Evolutionary conservation across 768 basidiomycete species (phyloP).

Genomic region (Nevesoporus exiguus): DNA sequence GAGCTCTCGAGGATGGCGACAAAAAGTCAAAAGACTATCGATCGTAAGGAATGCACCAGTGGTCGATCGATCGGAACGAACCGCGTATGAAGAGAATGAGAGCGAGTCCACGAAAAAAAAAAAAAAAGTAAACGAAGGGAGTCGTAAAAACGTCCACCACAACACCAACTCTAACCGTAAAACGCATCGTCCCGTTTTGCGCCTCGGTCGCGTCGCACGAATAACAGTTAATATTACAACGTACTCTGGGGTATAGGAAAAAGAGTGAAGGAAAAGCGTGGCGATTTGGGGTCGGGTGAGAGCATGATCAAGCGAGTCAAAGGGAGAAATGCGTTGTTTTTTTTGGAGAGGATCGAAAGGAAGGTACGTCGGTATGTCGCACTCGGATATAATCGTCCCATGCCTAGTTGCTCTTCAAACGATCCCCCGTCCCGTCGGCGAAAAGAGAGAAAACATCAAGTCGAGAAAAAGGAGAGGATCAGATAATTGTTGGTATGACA

Average conservation of each 20-base stretch:
- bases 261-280: background rate
- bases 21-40: too few species aligned
- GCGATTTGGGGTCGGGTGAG: background rate
- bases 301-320: background rate
- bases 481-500: conserved; percentile 16
- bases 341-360: background rate
- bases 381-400: conserved; percentile 11
- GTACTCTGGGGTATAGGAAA: conserved; percentile 5
- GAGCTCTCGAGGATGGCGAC: too few species aligned
- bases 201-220: background rate
- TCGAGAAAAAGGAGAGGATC: background rate
- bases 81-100: too few species aligned
- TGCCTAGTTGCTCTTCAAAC: conserved; percentile 9
- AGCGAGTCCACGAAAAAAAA: too few species aligned
- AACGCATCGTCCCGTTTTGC: too few species aligned
- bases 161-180: too few species aligned
- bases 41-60: too few species aligned
- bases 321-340: background rate
- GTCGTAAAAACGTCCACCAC: too few species aligned
- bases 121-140: too few species aligned
- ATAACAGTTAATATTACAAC: conserved; percentile 5
- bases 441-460: background rate
- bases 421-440: conserved; percentile 13
- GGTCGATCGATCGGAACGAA: too few species aligned
- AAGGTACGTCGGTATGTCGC: conserved; percentile 2